phyloP scores from a whole-genome alignment of 768 basidiomycete species.

The Trichaptum fuscoviolaceum region DNA sequence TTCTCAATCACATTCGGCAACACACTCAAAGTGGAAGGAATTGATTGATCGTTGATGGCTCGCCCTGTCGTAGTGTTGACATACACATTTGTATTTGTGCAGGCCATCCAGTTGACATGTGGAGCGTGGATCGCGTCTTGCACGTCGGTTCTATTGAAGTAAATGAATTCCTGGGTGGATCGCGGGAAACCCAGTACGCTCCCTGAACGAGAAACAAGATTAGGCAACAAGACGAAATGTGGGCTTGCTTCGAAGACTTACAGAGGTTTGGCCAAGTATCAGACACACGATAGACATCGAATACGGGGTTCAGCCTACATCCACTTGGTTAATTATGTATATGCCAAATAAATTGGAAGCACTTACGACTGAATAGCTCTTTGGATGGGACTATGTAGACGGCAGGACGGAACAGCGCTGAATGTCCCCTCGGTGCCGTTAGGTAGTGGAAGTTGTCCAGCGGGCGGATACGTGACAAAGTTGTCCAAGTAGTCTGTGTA shows the following conservation, averaged over 20 bases:
- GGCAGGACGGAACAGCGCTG: conserved; percentile 31
- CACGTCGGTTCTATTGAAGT: conserved; percentile 44
- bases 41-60: conserved; percentile 22
- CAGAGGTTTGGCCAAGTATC: conserved; percentile 48
- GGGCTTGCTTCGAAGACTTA: conserved; percentile 17
- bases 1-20: conserved; percentile 34
- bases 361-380: conserved; percentile 43
- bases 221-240: too few relatives aligned
- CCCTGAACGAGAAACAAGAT: conserved; percentile 25
- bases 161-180: conserved; percentile 48
- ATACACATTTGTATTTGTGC: conserved; percentile 22
- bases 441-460: conserved; percentile 27
- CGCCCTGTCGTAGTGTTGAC: conserved; percentile 22
- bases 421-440: conserved; percentile 10
- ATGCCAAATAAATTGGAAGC: conserved; percentile 3
- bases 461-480: conserved; percentile 30
- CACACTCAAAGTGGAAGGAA: conserved; percentile 29
- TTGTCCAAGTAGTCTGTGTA: conserved; percentile 30
- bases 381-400: conserved; percentile 45
- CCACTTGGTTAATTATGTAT: background rate
- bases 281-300: conserved; percentile 51
- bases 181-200: conserved; percentile 28
- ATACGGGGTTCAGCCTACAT: conserved; percentile 47
- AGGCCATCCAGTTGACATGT: conserved; percentile 28
- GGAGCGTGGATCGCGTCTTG: conserved; percentile 34